A percentile compares a stretch with the other conserved stretches of the same genome.
phyloP scores from a whole-genome alignment of 306 rosid species.

The Nissolia schottii region DNA sequence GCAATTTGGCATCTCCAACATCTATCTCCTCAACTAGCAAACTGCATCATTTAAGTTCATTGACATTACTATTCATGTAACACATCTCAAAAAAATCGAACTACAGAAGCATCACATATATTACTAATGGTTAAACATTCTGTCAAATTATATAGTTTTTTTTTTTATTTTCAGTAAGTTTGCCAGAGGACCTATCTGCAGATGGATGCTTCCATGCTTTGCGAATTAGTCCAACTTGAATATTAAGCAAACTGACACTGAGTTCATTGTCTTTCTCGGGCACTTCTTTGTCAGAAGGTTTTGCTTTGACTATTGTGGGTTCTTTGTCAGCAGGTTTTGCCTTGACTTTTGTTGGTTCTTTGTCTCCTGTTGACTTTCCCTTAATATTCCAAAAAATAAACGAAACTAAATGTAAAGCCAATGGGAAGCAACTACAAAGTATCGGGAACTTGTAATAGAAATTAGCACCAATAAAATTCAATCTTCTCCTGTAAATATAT shows the following conservation, averaged over 20 bases:
- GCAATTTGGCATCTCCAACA: slow-evolving; percentile 73
- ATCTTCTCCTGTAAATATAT: neutral
- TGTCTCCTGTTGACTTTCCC: slow-evolving; percentile 48
- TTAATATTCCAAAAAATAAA: slow-evolving; percentile 29
- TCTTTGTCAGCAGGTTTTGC: slow-evolving; percentile 44
- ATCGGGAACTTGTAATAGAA: slow-evolving; percentile 5
- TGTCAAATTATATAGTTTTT: neutral
- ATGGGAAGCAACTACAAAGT: slow-evolving; percentile 12
- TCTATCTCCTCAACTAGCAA: slow-evolving; percentile 96
- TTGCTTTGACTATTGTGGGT: slow-evolving; percentile 53
- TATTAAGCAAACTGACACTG: slow-evolving; percentile 84
- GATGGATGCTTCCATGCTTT: slow-evolving; percentile 99
- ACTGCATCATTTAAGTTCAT: slow-evolving; percentile 41
- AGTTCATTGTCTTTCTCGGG: slow-evolving; percentile 68
- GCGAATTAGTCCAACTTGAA: slow-evolving; percentile 79
- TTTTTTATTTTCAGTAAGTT: neutral
- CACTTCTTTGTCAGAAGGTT: slow-evolving; percentile 46
- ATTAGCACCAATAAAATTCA: neutral
- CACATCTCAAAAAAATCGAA: slow-evolving; percentile 12
- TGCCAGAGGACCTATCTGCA: slow-evolving; percentile 74
- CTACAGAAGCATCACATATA: neutral
- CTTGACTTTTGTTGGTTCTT: slow-evolving; percentile 49
- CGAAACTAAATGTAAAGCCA: slow-evolving; percentile 15
- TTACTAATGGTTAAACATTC: neutral
- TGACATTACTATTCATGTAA: slow-evolving; percentile 7